Percentiles rank a stretch among this genome's conserved stretches.
Evolutionary conservation across 768 basidiomycete genomes (phyloP).

Genomic region (Chlorophyllum brunneum): DNA sequence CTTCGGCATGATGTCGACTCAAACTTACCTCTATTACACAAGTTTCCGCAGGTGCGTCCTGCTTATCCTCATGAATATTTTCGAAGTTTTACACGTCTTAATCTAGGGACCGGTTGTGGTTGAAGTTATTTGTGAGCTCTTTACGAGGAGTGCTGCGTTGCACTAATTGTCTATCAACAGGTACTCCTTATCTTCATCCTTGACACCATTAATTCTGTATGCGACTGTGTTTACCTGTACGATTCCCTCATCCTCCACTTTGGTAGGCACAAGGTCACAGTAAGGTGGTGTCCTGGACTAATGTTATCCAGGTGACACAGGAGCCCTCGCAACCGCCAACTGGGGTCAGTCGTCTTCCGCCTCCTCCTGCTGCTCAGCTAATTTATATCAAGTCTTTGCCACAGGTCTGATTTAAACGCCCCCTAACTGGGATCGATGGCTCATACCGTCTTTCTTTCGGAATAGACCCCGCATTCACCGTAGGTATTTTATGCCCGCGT

Average conservation of each 20-base stretch:
- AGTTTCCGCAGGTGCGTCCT: slow-evolving; percentile 27
- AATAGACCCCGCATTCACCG: slow-evolving; percentile 15
- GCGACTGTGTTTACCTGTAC: slow-evolving; percentile 43
- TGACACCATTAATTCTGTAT: slow-evolving; percentile 44
- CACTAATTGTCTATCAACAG: slow-evolving; percentile 20
- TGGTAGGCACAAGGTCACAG: slow-evolving; percentile 24
- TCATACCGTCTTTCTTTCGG: neutral
- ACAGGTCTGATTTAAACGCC: slow-evolving; percentile 22
- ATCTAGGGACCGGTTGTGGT: slow-evolving; percentile 42
- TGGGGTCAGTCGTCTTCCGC: slow-evolving; percentile 19
- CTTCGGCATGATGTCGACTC: slow-evolving; percentile 47
- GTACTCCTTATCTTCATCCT: slow-evolving; percentile 41
- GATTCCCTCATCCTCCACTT: slow-evolving; percentile 43
- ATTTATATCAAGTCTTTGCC: slow-evolving; percentile 31
- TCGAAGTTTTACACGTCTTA: neutral
- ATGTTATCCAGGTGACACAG: slow-evolving; percentile 15
- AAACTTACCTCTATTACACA: slow-evolving; percentile 45
- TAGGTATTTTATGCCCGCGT: neutral
- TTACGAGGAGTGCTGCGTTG: neutral
- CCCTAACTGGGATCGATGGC: neutral
- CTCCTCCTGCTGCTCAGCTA: neutral
- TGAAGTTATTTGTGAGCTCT: slow-evolving; percentile 39
- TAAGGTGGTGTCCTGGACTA: neutral
- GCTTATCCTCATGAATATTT: neutral
- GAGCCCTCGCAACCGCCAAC: slow-evolving; percentile 18